A percentile compares a stretch with the other conserved stretches of the same genome.
These are phyloP conservation scores for Trypethelium eluteriae DNA, from an alignment of 495 filamentous ascomycete genomes.

Conservation along the genomic window DNA sequence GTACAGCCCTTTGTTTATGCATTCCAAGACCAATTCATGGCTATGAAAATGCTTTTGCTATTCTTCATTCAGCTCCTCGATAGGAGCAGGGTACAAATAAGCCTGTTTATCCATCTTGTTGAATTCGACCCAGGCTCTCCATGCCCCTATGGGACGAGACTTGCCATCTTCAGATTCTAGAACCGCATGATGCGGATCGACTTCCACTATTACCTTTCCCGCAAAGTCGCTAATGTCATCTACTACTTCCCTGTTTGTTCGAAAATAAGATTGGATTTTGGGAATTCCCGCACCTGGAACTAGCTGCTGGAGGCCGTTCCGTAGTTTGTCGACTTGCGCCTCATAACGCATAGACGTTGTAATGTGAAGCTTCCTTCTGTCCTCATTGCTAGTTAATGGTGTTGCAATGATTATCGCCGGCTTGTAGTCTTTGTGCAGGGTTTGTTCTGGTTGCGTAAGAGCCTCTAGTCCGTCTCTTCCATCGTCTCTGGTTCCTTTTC, in stretches of 20 bases:
- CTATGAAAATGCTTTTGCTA: neutral
- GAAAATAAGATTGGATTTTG: constrained; percentile 2
- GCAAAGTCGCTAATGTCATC: neutral
- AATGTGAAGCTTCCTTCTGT: constrained; percentile 2
- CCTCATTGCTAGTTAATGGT: neutral
- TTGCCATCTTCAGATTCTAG: neutral
- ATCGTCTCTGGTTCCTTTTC: neutral
- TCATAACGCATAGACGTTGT: constrained; percentile 7
- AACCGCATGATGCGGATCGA: constrained; percentile 3
- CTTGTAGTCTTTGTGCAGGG: constrained; percentile 2
- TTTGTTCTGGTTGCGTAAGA: constrained; percentile 1
- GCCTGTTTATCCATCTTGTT: neutral
- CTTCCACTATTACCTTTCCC: neutral
- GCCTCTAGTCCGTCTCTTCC: constrained; percentile 1
- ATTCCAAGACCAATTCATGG: neutral
- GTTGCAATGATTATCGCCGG: constrained; percentile 6
- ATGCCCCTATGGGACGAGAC: constrained; percentile 9
- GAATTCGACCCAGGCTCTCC: neutral
- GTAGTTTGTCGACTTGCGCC: neutral
- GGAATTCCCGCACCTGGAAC: neutral
- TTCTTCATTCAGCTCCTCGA: neutral
- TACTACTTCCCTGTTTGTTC: neutral
- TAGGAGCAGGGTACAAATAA: neutral
- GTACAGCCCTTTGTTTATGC: neutral
- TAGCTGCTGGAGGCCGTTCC: constrained; percentile 2